Conservation (phyloP, 1,139 yeast genomes). For the Magnusiomyces tetraspermus region DNA sequence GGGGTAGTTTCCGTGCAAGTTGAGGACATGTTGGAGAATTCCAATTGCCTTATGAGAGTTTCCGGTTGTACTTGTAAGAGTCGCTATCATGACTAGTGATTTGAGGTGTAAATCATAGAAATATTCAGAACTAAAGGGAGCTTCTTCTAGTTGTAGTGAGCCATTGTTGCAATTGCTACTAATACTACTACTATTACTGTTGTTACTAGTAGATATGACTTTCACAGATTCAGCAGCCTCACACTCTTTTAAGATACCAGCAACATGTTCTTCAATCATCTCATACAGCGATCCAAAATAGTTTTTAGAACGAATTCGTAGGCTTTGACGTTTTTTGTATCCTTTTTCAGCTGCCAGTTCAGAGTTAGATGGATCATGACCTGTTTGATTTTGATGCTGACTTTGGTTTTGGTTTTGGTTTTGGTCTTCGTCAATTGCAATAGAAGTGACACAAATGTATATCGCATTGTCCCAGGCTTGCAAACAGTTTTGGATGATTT, state of each 20-base stretch:
- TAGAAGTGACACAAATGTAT: not conserved
- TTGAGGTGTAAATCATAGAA: too few species aligned
- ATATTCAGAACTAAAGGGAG: too few species aligned
- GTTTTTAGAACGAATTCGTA: not conserved
- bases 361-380: too few species aligned
- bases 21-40: constrained; percentile 13
- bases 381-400: too few species aligned
- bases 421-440: not conserved
- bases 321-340: not conserved
- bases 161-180: too few species aligned
- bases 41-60: constrained; percentile 1
- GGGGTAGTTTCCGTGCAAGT: constrained; percentile 17
- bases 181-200: too few species aligned
- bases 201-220: too few species aligned
- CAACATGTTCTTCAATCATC: not conserved
- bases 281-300: not conserved
- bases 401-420: too few species aligned
- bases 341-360: not conserved
- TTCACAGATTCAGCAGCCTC: too few species aligned
- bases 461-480: not conserved
- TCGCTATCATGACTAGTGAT: not conserved
- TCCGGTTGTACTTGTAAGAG: not conserved
- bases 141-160: too few species aligned
- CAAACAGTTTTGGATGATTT: not conserved
- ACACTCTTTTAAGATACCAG: not conserved